Evolutionary conservation across 1,139 yeast species (phyloP).

Genomic region (Geotrichum armillariae): DNA sequence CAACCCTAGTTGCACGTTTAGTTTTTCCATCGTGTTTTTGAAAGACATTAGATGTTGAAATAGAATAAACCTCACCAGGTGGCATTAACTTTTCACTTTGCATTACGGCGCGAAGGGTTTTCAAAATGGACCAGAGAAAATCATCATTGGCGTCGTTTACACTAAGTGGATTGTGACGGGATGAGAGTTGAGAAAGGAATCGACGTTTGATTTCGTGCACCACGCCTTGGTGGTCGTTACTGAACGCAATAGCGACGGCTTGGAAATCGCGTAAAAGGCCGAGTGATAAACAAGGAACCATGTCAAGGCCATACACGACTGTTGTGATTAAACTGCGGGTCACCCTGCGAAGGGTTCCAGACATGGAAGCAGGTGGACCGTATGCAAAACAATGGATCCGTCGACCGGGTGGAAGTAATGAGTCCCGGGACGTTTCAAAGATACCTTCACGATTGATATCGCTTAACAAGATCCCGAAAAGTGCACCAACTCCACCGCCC

Average conservation of each 20-base stretch:
- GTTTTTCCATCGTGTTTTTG: constrained; percentile 36
- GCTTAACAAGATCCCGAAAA: constrained; percentile 35
- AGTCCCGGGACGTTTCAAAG: constrained; percentile 11
- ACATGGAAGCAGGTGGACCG: constrained; percentile 40
- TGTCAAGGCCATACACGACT: constrained; percentile 39
- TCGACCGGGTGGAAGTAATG: constrained; percentile 31
- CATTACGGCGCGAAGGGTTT: constrained; percentile 35
- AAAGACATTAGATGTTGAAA: constrained; percentile 35
- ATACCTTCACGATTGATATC: constrained; percentile 25
- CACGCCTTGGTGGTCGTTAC: constrained; percentile 34
- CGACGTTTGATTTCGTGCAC: constrained; percentile 32
- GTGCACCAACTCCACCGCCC: constrained; percentile 41
- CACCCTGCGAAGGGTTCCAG: constrained; percentile 31
- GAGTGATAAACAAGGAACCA: constrained; percentile 39
- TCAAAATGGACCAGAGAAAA: constrained; percentile 34
- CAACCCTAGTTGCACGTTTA: constrained; percentile 34
- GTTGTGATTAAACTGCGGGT: constrained; percentile 36
- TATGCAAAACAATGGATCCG: constrained; percentile 38
- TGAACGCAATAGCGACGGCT: constrained; percentile 34
- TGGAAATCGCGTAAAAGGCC: constrained; percentile 40
- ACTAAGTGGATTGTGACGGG: constrained; percentile 30
- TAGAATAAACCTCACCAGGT: constrained; percentile 39
- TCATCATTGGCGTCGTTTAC: constrained; percentile 33
- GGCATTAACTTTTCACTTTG: constrained; percentile 38
- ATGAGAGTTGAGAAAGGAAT: constrained; percentile 33